Evolutionary conservation across 768 basidiomycete species (phyloP), one percentile per base, ranked within the genome.

Genomic region (Cystobasidium tubakii): DNA sequence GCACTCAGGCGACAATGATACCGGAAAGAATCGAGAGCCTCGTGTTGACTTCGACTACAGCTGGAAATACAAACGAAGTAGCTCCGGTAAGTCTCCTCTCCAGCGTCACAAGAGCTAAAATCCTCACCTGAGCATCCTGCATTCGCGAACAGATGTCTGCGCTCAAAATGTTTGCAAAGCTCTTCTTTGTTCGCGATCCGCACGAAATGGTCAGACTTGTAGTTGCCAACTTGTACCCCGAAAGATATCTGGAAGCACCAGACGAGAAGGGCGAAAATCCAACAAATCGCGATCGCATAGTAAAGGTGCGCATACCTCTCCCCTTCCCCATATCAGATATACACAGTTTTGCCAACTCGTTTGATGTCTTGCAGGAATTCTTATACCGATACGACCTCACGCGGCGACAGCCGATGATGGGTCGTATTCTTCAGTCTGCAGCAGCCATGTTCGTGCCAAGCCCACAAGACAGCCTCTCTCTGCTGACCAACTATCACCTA

Each of bases 151-250:
- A 66, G 73, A 27, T 53, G 13, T 50, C 54, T 15, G 60, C 25
- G 6, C 21, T 70, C 17, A 71, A 62, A 60, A 63, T 75, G 66
- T 34, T 62, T 0, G 65, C 73, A 9, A 63, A 39, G 36, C 25
- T 64, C 13, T 63, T 75, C 6, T 46, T 66, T 19, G 42, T 62
- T 6, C 54, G 57, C 27, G 66, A 74, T 1, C 66, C 75, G 1
- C 73, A 75, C 23, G 62, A 21, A n/a, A 73, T 75, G 60, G 29
- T 77, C 6, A 15, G 12, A 1, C 31, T 76, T 9, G 69, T 77
- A 23, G 73, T 62, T 21, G 64, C 71, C 7, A 55, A 54, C n/a
- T 66, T 79, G 25, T 79, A 71, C 29, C 78, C 78, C 4, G 19
- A 34, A 4, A 44, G 15, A 12, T 79, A 31, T 19, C 44, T 79